phyloP scores from a whole-genome alignment of 495 filamentous ascomycete genomes.

The Podospora pseudopauciseta region DNA sequence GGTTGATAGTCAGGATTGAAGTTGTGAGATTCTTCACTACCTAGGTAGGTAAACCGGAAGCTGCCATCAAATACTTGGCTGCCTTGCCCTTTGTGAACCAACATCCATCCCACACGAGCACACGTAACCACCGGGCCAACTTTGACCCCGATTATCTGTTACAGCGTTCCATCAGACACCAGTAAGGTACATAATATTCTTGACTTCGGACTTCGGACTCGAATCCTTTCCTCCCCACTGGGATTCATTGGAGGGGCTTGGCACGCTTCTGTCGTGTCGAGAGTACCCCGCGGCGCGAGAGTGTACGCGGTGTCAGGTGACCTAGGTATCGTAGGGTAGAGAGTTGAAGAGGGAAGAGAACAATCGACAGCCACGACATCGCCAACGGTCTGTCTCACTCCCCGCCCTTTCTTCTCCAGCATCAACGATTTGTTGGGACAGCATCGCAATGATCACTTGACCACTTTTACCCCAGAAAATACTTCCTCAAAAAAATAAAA shows the following conservation, averaged over 20 bases:
- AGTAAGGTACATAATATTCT: not conserved
- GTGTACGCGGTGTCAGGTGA: constrained; percentile 22
- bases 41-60: not conserved
- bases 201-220: not conserved
- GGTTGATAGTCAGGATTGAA: not conserved
- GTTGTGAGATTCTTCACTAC: too few species aligned
- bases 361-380: not conserved
- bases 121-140: not conserved
- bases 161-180: not conserved
- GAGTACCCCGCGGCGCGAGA: constrained; percentile 16
- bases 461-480: not conserved
- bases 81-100: not conserved
- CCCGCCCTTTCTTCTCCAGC: not conserved
- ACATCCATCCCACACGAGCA: not conserved
- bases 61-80: not conserved
- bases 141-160: not conserved
- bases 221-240: not conserved
- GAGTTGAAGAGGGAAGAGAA: not conserved
- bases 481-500: not conserved
- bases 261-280: not conserved
- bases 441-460: not conserved
- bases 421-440: not conserved
- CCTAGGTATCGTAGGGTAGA: not conserved
- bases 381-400: not conserved
- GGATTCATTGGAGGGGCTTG: not conserved